Evolutionary conservation across 225 moss, liverwort and hornwort species (phyloP).

Genomic region (Physcomitrellopsis africana): DNA sequence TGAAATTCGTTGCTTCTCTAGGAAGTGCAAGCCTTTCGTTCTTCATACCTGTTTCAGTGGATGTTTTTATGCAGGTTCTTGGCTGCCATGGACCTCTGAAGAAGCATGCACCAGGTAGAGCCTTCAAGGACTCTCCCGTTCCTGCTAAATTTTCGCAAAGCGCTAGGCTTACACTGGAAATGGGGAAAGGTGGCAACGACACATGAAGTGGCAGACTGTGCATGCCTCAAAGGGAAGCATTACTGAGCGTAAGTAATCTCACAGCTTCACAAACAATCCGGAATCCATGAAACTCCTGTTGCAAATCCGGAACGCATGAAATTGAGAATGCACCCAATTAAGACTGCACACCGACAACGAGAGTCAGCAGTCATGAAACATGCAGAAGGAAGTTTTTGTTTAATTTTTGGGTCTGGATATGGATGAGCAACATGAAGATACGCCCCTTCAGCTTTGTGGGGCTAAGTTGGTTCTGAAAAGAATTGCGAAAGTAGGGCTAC

Average conservation of each 20-base stretch:
- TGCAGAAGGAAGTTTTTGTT: no score
- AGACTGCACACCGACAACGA: neutral
- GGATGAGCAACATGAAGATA: no score
- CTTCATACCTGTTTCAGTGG: neutral
- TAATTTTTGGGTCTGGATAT: no score
- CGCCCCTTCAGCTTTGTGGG: no score
- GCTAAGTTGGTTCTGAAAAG: no score
- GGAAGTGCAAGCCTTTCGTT: neutral
- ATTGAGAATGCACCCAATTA: neutral
- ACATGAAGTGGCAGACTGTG: neutral
- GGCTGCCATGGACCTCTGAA: conserved; percentile 54
- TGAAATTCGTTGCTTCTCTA: neutral
- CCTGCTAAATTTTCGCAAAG: conserved; percentile 34
- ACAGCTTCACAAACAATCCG: neutral
- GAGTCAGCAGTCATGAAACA: no score
- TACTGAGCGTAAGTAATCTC: neutral
- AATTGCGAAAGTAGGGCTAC: no score
- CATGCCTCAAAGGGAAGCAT: neutral
- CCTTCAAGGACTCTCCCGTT: conserved; percentile 37
- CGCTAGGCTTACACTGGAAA: conserved; percentile 18
- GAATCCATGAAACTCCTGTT: neutral
- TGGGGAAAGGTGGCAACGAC: neutral
- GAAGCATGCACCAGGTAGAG: conserved; percentile 34
- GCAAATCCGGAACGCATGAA: neutral
- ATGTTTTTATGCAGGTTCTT: conserved; percentile 41